Evolutionary conservation across 2,329 filamentous ascomycete species (phyloP).

Genomic region (Alternaria rosae): DNA sequence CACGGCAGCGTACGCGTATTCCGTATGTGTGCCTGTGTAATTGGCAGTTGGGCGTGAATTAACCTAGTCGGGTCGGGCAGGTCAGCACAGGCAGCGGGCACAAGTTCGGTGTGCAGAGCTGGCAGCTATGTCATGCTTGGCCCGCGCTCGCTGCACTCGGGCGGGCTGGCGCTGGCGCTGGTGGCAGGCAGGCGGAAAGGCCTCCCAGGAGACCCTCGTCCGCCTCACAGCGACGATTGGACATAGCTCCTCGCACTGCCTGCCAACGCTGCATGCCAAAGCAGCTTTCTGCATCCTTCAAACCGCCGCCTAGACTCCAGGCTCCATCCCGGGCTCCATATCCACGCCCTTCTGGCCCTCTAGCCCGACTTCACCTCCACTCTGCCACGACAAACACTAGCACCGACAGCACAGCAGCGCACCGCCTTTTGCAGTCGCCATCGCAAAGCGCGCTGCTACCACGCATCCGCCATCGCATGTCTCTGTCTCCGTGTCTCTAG

Average conservation of each 20-base stretch:
- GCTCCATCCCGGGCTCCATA: not conserved
- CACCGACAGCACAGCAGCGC: constrained; percentile 14
- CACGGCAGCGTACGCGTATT: constrained; percentile 18
- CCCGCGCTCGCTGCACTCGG: constrained; percentile 1
- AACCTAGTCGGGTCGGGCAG: not conserved
- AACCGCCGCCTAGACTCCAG: constrained; percentile 8
- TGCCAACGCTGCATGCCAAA: constrained; percentile 5
- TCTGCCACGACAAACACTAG: constrained; percentile 17
- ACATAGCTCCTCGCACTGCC: constrained; percentile 8
- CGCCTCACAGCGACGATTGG: constrained; percentile 17
- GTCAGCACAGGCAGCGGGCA: constrained; percentile 2
- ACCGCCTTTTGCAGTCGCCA: constrained; percentile 12
- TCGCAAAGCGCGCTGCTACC: constrained; percentile 11
- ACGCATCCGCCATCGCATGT: not conserved
- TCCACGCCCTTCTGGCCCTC: constrained; percentile 11
- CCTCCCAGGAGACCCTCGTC: constrained; percentile 11
- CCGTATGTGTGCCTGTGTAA: constrained; percentile 14
- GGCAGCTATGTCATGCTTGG: constrained; percentile 22
- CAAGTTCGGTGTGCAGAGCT: constrained; percentile 9
- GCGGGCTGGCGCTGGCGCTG: constrained; percentile 2
- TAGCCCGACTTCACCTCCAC: constrained; percentile 7
- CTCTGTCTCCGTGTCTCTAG: constrained; percentile 37
- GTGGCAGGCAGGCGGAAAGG: constrained; percentile 2
- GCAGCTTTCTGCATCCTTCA: constrained; percentile 4
- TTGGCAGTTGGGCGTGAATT: constrained; percentile 15